phyloP scores from a whole-genome alignment of 805 yeast genomes.

The Sungouiozyma intestinalis region DNA sequence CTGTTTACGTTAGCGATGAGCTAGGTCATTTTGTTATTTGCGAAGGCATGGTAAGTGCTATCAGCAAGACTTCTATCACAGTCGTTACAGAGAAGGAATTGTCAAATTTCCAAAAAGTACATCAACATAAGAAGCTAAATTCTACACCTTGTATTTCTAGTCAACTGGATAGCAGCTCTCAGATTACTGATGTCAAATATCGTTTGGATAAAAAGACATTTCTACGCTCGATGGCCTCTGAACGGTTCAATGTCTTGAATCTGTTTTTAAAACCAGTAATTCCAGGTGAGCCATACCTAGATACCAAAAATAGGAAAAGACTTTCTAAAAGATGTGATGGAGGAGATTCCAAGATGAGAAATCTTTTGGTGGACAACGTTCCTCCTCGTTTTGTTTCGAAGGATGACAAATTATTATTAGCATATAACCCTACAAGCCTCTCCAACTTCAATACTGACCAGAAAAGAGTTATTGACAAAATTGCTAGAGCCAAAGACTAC shows the following conservation, averaged over 20 bases:
- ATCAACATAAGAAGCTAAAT: not conserved
- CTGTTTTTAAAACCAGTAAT: constrained; percentile 38
- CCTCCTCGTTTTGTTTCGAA: constrained; percentile 20
- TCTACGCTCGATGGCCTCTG: constrained; percentile 62
- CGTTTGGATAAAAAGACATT: constrained; percentile 76
- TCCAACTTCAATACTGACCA: constrained; percentile 60
- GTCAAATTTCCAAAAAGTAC: not conserved
- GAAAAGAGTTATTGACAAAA: constrained; percentile 51
- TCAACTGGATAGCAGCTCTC: not conserved
- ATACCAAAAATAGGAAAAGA: constrained; percentile 10
- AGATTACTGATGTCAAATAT: constrained; percentile 26
- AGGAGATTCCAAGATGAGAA: constrained; percentile 29
- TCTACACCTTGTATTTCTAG: not conserved
- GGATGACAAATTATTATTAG: constrained; percentile 12
- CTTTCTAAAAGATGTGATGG: constrained; percentile 21
- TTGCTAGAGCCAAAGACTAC: constrained; percentile 59
- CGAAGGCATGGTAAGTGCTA: constrained; percentile 42
- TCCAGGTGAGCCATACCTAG: constrained; percentile 25
- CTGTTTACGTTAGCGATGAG: constrained; percentile 70
- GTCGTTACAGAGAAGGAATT: not conserved
- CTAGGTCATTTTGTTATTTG: constrained; percentile 66
- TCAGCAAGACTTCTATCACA: constrained; percentile 35
- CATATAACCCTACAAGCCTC: constrained; percentile 6
- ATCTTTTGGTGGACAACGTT: constrained; percentile 26
- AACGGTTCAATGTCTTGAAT: constrained; percentile 66